A percentile compares a stretch with the other conserved stretches of the same genome.
phyloP scores from a whole-genome alignment of 75 land plant genomes.

The Pinus albicaulis region DNA sequence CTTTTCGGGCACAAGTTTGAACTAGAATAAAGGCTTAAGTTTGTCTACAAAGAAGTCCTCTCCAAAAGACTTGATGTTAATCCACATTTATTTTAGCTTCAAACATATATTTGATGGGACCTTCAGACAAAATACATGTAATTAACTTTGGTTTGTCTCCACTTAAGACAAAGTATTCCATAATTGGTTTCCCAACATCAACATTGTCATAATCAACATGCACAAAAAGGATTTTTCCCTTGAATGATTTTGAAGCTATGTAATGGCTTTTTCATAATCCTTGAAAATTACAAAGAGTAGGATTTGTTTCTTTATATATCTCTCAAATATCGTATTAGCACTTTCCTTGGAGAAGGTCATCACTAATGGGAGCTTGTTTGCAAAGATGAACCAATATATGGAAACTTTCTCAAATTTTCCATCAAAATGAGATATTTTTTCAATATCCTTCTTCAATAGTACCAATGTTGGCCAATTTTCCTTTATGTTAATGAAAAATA shows the following conservation, averaged over 20 bases:
- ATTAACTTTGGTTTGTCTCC: conserved; percentile 48
- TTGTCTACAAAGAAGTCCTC: conserved; percentile 35
- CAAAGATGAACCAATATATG: conserved; percentile 65
- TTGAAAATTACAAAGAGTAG: conserved; percentile 68
- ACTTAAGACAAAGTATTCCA: conserved; percentile 82
- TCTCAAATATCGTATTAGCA: conserved; percentile 57
- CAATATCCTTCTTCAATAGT: conserved; percentile 72
- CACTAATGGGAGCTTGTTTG: conserved; percentile 92
- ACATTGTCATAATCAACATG: conserved; percentile 32
- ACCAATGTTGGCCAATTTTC: conserved; percentile 68
- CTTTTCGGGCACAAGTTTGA: conserved; percentile 55
- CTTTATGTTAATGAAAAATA: conserved; percentile 49
- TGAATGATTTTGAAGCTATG: no score
- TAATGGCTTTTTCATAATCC: conserved; percentile 16
- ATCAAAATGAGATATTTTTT: conserved; percentile 58
- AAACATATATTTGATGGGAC: no score
- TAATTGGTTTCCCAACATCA: conserved; percentile 61
- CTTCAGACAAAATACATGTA: no score
- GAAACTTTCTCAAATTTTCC: conserved; percentile 55
- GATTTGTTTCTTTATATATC: conserved; percentile 80
- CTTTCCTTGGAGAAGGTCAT: conserved; percentile 64
- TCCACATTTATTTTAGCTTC: no score
- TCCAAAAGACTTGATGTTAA: no score
- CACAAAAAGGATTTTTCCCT: no score
- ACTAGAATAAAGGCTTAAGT: conserved; percentile 58